Evolutionary conservation across 2,329 filamentous ascomycete genomes (phyloP).

Genomic region (Talaromyces marneffei): DNA sequence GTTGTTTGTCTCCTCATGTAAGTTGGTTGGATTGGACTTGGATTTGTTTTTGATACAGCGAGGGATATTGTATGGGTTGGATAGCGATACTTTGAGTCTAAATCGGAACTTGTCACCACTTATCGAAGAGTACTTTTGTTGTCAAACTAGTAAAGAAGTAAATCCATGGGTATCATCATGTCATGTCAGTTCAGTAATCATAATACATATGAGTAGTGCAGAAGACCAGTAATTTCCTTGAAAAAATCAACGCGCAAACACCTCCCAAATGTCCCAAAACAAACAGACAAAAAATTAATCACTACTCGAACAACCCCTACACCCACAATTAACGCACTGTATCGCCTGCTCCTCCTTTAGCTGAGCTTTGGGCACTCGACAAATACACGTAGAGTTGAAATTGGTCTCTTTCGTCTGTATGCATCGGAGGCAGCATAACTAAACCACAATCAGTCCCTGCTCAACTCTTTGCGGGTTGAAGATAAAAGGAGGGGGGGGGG

Average conservation of each 20-base stretch:
- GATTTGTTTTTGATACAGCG: neutral
- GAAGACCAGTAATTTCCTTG: neutral
- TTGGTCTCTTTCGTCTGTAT: conserved; percentile 99
- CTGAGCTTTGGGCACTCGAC: conserved; percentile 82
- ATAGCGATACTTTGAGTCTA: neutral
- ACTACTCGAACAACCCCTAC: conserved; percentile 79
- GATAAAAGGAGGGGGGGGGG: neutral
- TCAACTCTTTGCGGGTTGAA: neutral
- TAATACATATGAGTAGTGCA: conserved; percentile 1
- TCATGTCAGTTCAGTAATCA: conserved; percentile 5
- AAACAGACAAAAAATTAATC: conserved; percentile 49
- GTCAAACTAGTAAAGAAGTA: neutral
- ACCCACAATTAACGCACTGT: conserved; percentile 93
- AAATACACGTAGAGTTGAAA: conserved; percentile 96
- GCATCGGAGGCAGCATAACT: conserved; percentile 91
- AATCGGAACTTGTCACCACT: neutral
- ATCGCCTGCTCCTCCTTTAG: conserved; percentile 86
- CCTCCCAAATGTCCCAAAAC: neutral
- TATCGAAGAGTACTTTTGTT: neutral
- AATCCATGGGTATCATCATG: conserved; percentile 10
- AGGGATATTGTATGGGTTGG: neutral
- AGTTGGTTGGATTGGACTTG: neutral
- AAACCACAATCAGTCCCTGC: conserved; percentile 5
- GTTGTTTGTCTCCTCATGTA: neutral
- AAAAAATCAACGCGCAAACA: neutral